A percentile compares a stretch with the other conserved stretches of the same genome.
Evolutionary conservation across 257 asterid genomes (phyloP).

Genomic region (Petunia axillaris): DNA sequence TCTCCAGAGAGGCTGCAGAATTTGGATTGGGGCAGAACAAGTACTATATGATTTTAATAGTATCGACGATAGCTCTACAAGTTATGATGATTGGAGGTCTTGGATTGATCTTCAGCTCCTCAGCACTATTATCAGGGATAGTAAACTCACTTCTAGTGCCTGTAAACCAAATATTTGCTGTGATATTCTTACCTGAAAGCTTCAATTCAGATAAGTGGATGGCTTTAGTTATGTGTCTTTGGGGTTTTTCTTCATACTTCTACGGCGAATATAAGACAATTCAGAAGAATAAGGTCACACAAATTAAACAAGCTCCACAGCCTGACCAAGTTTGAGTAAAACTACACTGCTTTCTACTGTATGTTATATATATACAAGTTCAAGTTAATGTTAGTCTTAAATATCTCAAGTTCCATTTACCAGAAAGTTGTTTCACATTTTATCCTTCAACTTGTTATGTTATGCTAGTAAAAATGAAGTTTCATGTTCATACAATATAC

Average conservation of each 20-base stretch:
- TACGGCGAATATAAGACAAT: slow-evolving; percentile 37
- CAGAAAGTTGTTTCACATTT: no score
- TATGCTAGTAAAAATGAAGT: no score
- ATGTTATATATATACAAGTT: no score
- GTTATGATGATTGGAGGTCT: slow-evolving; percentile 31
- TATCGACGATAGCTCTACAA: slow-evolving; percentile 38
- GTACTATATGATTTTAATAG: slow-evolving; percentile 35
- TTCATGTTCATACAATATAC: no score
- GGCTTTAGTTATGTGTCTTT: slow-evolving; percentile 42
- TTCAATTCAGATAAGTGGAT: slow-evolving; percentile 40
- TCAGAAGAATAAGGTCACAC: neutral
- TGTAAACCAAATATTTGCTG: slow-evolving; percentile 38
- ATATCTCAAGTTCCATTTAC: no score
- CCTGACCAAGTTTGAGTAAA: slow-evolving; percentile 31
- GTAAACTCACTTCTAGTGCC: slow-evolving; percentile 41
- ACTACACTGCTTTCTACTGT: no score
- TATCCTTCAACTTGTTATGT: no score
- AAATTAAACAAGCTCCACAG: neutral
- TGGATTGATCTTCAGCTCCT: slow-evolving; percentile 39
- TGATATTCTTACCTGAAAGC: slow-evolving; percentile 40
- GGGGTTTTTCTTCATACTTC: slow-evolving; percentile 49
- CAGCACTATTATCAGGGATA: slow-evolving; percentile 39
- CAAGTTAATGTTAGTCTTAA: neutral
- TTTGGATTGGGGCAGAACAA: slow-evolving; percentile 35
- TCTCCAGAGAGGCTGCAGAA: slow-evolving; percentile 40